Evolutionary conservation across 108 stramenopile species (phyloP).

Genomic region (Nitzschia putrida): DNA sequence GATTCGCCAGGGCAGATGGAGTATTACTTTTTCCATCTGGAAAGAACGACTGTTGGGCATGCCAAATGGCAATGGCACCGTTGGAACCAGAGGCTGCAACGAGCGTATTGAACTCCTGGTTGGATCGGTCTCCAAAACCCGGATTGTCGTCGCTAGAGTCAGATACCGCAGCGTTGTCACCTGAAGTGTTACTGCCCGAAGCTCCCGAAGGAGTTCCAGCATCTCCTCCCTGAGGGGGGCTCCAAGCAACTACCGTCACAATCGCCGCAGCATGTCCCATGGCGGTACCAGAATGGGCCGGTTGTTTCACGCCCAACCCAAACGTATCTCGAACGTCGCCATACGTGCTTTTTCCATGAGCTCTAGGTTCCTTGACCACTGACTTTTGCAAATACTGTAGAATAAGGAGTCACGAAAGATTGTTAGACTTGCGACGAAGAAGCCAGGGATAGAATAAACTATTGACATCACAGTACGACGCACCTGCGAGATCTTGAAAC

Average conservation of each 20-base stretch:
- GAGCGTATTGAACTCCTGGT: conserved; percentile 41
- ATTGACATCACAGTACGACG: background rate
- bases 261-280: conserved; percentile 50
- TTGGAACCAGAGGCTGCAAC: conserved; percentile 84
- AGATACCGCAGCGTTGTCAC: background rate
- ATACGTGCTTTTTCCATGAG: conserved; percentile 13
- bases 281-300: conserved; percentile 22
- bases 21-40: conserved; percentile 36
- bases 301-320: conserved; percentile 30
- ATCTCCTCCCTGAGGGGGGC: conserved; percentile 37
- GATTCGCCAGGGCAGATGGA: conserved; percentile 44
- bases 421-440: background rate
- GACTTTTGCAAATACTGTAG: conserved; percentile 51
- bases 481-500: conserved; percentile 63
- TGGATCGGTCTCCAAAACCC: conserved; percentile 6
- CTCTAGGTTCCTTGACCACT: conserved; percentile 3
- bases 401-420: background rate
- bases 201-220: conserved; percentile 3
- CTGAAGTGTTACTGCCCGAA: background rate
- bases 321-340: conserved; percentile 54
- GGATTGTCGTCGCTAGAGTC: background rate
- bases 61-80: conserved; percentile 80
- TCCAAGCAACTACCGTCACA: conserved; percentile 84
- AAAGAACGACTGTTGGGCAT: conserved; percentile 40
- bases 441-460: background rate